These are phyloP conservation scores for Brasenia schreberi DNA, from an alignment of 164 flowering plant species.

Conservation along the genomic window DNA sequence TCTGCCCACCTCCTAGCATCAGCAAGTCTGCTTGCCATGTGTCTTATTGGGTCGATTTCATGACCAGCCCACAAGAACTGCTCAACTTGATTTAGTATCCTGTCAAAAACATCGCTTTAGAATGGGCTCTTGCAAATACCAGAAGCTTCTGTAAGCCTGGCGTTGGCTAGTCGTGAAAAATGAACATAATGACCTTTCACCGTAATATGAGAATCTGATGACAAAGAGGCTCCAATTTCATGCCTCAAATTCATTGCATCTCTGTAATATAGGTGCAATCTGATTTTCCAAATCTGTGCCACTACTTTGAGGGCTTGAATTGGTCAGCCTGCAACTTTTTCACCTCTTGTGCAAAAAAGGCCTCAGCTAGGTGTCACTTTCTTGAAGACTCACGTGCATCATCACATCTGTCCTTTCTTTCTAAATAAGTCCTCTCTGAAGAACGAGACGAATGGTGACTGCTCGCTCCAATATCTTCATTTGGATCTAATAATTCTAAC, in stretches of 20 bases:
- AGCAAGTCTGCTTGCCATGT: constrained; percentile 31
- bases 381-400: constrained; percentile 48
- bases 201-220: too few species aligned
- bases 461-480: constrained; percentile 29
- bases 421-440: constrained; percentile 38
- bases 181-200: constrained; percentile 43
- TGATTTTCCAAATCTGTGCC: too few species aligned
- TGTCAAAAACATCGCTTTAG: constrained; percentile 30
- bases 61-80: constrained; percentile 97
- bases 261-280: too few species aligned
- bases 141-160: constrained; percentile 46
- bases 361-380: constrained; percentile 33
- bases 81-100: constrained; percentile 54
- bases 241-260: too few species aligned
- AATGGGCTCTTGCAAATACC: constrained; percentile 35
- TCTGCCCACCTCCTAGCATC: constrained; percentile 63
- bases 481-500: constrained; percentile 51
- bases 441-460: constrained; percentile 28
- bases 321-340: too few species aligned
- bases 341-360: too few species aligned
- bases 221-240: too few species aligned
- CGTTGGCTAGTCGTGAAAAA: constrained; percentile 53
- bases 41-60: constrained; percentile 80
- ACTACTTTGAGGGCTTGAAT: too few species aligned
- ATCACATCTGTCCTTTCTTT: constrained; percentile 51